Base-by-base conservation (phyloP, 768 basidiomycete genomes). In the Lactarius evosmus region DNA sequence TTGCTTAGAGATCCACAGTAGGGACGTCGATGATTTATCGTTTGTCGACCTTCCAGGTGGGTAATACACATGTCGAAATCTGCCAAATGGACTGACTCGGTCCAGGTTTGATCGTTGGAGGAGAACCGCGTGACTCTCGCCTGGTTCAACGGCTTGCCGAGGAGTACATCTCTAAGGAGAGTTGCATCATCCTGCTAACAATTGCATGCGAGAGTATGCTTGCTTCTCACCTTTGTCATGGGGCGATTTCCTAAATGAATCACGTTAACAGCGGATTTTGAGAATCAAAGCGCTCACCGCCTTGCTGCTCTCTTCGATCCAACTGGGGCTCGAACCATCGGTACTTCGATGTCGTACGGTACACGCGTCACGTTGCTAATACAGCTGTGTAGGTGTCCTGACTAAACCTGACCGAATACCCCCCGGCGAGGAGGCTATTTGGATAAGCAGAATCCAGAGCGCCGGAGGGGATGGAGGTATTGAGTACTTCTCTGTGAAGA, bases 241-340 rank as follows among this genome's bases (percentile, higher is more conserved):
- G 2, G 14, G 5, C 14, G 12, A 7, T 6, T 8, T n/a, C 14
- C 32, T 36, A 14, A 44, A 25, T 52, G 56, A n/a, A 52, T 34
- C 32, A 9, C 6, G 53, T 50, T 30, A 7, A 4, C 58, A 92
- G 91, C 88, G 58, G 89, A 93, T 66, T 88, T 88, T 32, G 86
- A 91, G 67, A 93, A 89, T 54, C 89, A 92, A 71, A 87, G 87
- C 0, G 89, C 89, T 0, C 84, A 87, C 64, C 75, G 81, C 25
- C 74, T 92, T 0, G 83, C 87, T 0, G 85, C 84, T 68, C 58
- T 75, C 16, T 74, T 80, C 49, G 89, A 91, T 66, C 83, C 85
- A 0, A 74, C 80, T 0, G 88, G 89, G 0, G 81, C 78, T 54
- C 78, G 88, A 4, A 92, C 89, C 0, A 85, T 91, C 22, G 89